Percentiles rank a stretch among this genome's conserved stretches.
Evolutionary conservation across 1,284 basidiomycete species (phyloP).

Genomic region (Pulveroboletus sp.): DNA sequence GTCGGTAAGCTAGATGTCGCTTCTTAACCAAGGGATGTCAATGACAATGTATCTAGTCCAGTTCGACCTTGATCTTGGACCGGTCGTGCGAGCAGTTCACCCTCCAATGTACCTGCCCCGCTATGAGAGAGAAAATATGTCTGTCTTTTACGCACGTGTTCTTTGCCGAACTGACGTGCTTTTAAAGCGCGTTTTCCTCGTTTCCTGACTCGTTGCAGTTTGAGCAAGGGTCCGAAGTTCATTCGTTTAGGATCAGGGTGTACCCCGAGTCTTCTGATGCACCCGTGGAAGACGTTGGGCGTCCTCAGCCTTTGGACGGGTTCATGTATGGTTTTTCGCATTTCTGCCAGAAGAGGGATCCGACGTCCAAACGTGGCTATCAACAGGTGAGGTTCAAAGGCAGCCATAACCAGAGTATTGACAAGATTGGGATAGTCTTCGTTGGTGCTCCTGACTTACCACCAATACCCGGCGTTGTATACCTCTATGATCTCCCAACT

Average conservation of each 20-base stretch:
- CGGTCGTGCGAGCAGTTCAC: conserved; percentile 74
- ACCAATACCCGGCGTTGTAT: conserved; percentile 85
- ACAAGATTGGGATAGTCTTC: conserved; percentile 60
- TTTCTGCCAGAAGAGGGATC: conserved; percentile 75
- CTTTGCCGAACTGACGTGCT: conserved; percentile 15
- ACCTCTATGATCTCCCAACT: conserved; percentile 67
- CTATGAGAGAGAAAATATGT: conserved; percentile 84
- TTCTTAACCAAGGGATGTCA: not conserved
- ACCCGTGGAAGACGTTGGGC: conserved; percentile 26
- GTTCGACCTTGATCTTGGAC: conserved; percentile 87
- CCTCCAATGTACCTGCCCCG: conserved; percentile 63
- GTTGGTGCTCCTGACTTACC: conserved; percentile 81
- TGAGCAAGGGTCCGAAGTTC: conserved; percentile 69
- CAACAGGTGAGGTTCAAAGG: conserved; percentile 60
- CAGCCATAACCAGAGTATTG: not conserved
- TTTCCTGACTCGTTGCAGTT: conserved; percentile 91
- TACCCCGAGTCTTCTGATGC: conserved; percentile 28
- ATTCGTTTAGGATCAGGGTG: conserved; percentile 73
- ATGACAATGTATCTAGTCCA: conserved; percentile 52
- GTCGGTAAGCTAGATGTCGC: conserved; percentile 53
- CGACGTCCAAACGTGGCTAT: conserved; percentile 78
- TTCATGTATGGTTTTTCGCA: conserved; percentile 84
- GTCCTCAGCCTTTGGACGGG: conserved; percentile 54
- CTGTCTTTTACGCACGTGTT: conserved; percentile 33
- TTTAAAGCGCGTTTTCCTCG: conserved; percentile 84